Conservation (phyloP, 441 rosid genomes). For the Erodium texanum region DNA sequence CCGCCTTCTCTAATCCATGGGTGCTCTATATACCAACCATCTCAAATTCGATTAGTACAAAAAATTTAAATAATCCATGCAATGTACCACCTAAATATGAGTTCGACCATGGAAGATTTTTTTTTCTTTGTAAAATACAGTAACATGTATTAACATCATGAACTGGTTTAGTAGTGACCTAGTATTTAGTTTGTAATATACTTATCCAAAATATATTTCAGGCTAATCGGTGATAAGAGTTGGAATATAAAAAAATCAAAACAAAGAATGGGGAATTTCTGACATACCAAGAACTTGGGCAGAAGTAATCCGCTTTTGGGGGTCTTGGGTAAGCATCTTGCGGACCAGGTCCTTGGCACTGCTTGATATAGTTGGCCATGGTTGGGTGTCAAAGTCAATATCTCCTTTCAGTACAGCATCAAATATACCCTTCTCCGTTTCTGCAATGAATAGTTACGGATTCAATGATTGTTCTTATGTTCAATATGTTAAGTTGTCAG, state of each 20-base stretch:
- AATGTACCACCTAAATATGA: neutral
- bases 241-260: neutral
- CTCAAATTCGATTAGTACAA: neutral
- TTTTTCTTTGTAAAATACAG: too few species aligned
- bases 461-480: too few species aligned
- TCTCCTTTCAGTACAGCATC: slow-evolving; percentile 59
- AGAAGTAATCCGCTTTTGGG: slow-evolving; percentile 50
- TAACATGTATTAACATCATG: too few species aligned
- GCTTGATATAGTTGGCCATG: slow-evolving; percentile 60
- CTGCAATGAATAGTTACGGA: slow-evolving; percentile 29
- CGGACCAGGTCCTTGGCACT: slow-evolving; percentile 67
- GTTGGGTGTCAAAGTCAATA: slow-evolving; percentile 55
- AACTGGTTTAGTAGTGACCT: too few species aligned
- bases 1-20: slow-evolving; percentile 63
- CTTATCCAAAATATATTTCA: neutral
- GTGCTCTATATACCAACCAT: slow-evolving; percentile 33
- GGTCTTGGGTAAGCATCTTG: slow-evolving; percentile 55
- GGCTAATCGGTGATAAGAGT: neutral
- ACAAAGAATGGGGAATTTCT: too few species aligned
- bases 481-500: neutral
- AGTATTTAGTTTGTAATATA: too few species aligned
- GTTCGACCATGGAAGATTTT: neutral
- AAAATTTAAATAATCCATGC: neutral
- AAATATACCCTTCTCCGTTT: slow-evolving; percentile 67
- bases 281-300: slow-evolving; percentile 53